phyloP scores from a whole-genome alignment of 2,329 filamentous ascomycete genomes.

The Diplocarpon rosae region DNA sequence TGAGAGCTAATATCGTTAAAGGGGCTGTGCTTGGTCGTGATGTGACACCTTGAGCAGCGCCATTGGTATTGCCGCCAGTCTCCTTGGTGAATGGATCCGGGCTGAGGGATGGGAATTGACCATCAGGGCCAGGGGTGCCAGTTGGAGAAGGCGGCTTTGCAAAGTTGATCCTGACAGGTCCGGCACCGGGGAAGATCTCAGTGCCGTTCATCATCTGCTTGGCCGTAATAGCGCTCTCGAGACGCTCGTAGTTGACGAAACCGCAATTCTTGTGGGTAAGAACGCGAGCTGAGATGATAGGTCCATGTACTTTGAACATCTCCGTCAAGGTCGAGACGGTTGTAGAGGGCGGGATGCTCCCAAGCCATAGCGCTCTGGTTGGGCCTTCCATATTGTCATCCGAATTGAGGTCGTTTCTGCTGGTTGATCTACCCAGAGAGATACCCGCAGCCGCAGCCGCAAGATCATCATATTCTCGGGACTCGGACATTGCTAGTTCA shows the following conservation, averaged over 20 bases:
- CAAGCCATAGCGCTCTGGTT: constrained; percentile 90
- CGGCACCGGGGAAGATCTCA: constrained; percentile 95
- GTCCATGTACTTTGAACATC: constrained; percentile 89
- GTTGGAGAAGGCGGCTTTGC: constrained; percentile 89
- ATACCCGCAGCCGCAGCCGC: constrained; percentile 74
- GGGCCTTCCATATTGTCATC: constrained; percentile 85
- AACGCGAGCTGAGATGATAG: constrained; percentile 83
- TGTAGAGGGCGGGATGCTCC: constrained; percentile 92
- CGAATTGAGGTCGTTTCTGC: constrained; percentile 55
- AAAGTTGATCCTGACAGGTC: constrained; percentile 91
- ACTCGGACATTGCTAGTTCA: constrained; percentile 66
- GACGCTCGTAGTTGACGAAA: constrained; percentile 91
- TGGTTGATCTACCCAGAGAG: constrained; percentile 56
- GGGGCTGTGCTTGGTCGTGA: constrained; percentile 36
- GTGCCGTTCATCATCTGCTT: constrained; percentile 86
- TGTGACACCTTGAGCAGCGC: constrained; percentile 31
- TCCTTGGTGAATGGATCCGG: constrained; percentile 65
- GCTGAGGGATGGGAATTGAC: constrained; percentile 80
- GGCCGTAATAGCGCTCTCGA: constrained; percentile 84
- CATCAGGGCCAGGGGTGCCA: constrained; percentile 79
- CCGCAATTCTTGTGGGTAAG: constrained; percentile 98
- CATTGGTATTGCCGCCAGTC: constrained; percentile 32
- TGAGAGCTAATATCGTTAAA: constrained; percentile 59
- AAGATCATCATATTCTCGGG: constrained; percentile 69
- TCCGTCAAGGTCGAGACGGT: constrained; percentile 90